Conservation (phyloP, 2,329 filamentous ascomycete species). For the Penicillium sp. region DNA sequence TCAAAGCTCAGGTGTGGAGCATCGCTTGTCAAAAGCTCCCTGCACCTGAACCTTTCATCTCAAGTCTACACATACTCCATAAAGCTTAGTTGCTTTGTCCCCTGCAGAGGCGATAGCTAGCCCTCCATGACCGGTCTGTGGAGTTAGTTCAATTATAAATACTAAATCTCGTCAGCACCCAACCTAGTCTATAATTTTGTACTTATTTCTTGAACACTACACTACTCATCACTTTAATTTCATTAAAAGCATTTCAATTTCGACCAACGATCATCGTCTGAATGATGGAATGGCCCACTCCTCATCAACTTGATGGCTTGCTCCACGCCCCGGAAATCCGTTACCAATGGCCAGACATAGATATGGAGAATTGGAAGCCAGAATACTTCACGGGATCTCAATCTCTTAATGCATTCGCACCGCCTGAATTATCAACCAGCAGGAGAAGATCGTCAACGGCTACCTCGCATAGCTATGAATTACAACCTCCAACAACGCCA, state of each 20-base stretch:
- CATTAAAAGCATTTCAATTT: background rate
- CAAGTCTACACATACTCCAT: background rate
- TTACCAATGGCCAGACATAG: background rate
- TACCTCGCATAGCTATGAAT: background rate
- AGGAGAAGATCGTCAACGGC: background rate
- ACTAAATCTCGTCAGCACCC: background rate
- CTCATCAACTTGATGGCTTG: background rate
- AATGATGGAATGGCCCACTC: conserved; percentile 4
- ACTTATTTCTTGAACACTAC: background rate
- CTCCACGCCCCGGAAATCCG: background rate
- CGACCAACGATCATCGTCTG: background rate
- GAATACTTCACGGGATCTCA: background rate
- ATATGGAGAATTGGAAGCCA: background rate
- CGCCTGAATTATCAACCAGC: background rate
- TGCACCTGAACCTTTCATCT: background rate
- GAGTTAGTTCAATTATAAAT: background rate
- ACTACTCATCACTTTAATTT: background rate
- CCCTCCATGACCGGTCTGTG: too few species aligned
- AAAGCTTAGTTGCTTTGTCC: background rate
- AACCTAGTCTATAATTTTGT: background rate
- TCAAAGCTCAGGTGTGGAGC: background rate
- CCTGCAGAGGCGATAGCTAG: background rate
- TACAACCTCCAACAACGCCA: background rate
- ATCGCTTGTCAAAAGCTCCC: background rate
- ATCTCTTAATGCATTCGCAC: background rate